These are phyloP conservation scores for Monosporascus ibericus DNA, from an alignment of 2,329 filamentous ascomycete genomes.

Conservation along the genomic window DNA sequence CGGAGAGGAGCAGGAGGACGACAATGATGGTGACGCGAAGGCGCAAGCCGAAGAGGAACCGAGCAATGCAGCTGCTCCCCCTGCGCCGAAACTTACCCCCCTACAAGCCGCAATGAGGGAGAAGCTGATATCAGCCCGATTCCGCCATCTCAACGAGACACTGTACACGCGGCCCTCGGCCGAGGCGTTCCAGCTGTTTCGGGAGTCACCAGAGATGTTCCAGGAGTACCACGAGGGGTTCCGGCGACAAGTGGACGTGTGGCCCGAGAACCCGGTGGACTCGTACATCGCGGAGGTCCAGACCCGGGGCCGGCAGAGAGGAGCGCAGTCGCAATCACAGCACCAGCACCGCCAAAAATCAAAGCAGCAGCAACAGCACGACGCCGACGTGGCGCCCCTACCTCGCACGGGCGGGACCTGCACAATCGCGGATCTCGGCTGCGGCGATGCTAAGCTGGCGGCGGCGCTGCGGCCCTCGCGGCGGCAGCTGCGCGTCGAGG, in stretches of 20 bases:
- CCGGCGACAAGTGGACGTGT: conserved; percentile 87
- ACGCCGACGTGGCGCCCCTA: conserved; percentile 41
- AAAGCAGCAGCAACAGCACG: conserved; percentile 9
- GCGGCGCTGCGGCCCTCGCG: conserved; percentile 57
- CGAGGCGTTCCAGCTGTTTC: conserved; percentile 78
- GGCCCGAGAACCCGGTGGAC: conserved; percentile 95
- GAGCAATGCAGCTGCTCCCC: conserved; percentile 14
- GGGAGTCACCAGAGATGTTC: conserved; percentile 85
- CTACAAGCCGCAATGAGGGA: conserved; percentile 91
- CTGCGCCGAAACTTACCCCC: conserved; percentile 67
- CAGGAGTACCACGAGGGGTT: conserved; percentile 95
- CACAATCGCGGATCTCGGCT: conserved; percentile 86
- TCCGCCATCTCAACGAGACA: conserved; percentile 94
- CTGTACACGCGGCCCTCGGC: conserved; percentile 87
- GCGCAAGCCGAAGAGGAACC: conserved; percentile 3
- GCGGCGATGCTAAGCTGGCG: conserved; percentile 82
- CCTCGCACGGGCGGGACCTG: conserved; percentile 67
- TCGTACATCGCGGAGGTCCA: conserved; percentile 71
- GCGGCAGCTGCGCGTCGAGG: conserved; percentile 62
- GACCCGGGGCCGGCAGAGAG: conserved; percentile 52
- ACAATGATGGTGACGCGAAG: conserved; percentile 5
- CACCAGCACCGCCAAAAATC: conserved; percentile 16
- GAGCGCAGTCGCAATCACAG: conserved; percentile 10
- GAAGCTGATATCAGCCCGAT: conserved; percentile 90
- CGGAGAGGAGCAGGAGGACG: conserved; percentile 15